phyloP scores from a whole-genome alignment of 495 filamentous ascomycete genomes.

The Penicillium tannophilum region DNA sequence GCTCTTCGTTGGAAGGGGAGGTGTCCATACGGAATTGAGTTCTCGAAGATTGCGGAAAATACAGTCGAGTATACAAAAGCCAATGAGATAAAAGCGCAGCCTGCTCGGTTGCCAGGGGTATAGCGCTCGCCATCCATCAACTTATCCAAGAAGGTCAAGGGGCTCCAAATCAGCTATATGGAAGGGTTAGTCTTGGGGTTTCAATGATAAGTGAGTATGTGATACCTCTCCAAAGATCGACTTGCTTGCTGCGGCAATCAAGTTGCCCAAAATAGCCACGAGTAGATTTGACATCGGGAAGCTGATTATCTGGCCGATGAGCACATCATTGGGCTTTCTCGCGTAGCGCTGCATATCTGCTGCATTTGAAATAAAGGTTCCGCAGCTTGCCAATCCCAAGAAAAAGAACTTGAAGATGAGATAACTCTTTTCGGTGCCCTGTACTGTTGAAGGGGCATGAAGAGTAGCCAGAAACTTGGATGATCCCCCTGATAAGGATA shows the following conservation, averaged over 20 bases:
- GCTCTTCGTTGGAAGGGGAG: slow-evolving; percentile 2
- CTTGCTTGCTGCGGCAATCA: slow-evolving; percentile 27
- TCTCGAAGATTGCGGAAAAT: slow-evolving; percentile 33
- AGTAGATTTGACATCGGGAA: slow-evolving; percentile 37
- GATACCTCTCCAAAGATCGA: slow-evolving; percentile 27
- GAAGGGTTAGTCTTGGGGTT: background rate
- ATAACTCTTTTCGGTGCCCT: slow-evolving; percentile 32
- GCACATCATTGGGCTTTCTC: slow-evolving; percentile 35
- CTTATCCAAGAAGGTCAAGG: slow-evolving; percentile 25
- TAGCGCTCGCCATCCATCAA: slow-evolving; percentile 34
- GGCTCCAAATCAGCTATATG: slow-evolving; percentile 32
- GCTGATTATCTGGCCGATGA: slow-evolving; percentile 37
- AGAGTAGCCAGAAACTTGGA: slow-evolving; percentile 16
- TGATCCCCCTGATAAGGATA: slow-evolving; percentile 31
- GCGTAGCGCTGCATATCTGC: slow-evolving; percentile 46
- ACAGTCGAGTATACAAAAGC: slow-evolving; percentile 31
- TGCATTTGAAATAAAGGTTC: slow-evolving; percentile 52
- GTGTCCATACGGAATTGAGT: slow-evolving; percentile 31
- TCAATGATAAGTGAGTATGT: background rate
- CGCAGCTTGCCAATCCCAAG: slow-evolving; percentile 37
- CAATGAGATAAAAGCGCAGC: slow-evolving; percentile 28
- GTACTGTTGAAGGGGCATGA: slow-evolving; percentile 28
- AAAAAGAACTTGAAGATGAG: slow-evolving; percentile 38
- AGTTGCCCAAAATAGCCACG: slow-evolving; percentile 25
- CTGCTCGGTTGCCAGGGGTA: slow-evolving; percentile 25